Percentiles rank a stretch among this genome's conserved stretches.
phyloP scores from a whole-genome alignment of 2,329 filamentous ascomycete genomes.

The Penicillium sclerotigenum region DNA sequence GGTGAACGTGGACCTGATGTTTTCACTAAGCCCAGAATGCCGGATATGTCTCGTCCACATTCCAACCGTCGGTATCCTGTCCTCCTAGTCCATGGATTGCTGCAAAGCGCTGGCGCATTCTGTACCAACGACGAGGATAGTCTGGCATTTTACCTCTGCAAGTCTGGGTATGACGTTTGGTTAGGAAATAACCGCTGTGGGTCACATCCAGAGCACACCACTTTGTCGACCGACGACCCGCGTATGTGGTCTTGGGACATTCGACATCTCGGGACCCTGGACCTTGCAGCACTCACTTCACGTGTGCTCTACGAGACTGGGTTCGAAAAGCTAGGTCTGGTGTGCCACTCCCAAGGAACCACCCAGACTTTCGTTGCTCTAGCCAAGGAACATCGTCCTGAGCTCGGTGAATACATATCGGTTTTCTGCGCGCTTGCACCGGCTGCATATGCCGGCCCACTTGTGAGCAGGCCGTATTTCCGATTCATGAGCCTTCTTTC shows the following conservation, averaged over 20 bases:
- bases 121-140: slow-evolving; percentile 88
- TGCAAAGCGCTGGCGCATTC: slow-evolving; percentile 85
- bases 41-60: slow-evolving; percentile 25
- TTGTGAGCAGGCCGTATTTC: slow-evolving; percentile 85
- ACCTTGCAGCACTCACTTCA: slow-evolving; percentile 76
- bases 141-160: slow-evolving; percentile 86
- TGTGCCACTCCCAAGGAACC: slow-evolving; percentile 88
- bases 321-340: slow-evolving; percentile 75
- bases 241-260: slow-evolving; percentile 98
- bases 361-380: slow-evolving; percentile 84
- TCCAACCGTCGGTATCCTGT: slow-evolving; percentile 62
- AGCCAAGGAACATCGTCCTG: slow-evolving; percentile 84
- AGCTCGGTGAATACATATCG: slow-evolving; percentile 75
- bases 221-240: slow-evolving; percentile 70
- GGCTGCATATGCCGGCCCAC: slow-evolving; percentile 80
- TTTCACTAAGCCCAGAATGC: slow-evolving; percentile 51
- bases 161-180: slow-evolving; percentile 93
- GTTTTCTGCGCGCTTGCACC: slow-evolving; percentile 91
- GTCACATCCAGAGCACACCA: slow-evolving; percentile 70
- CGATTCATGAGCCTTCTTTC: slow-evolving; percentile 84
- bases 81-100: slow-evolving; percentile 79
- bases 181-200: slow-evolving; percentile 91
- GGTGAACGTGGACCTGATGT: slow-evolving; percentile 57
- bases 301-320: slow-evolving; percentile 78
- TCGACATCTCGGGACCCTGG: slow-evolving; percentile 85